phyloP scores from a whole-genome alignment of 495 filamentous ascomycete genomes.

The Cercophora samala region DNA sequence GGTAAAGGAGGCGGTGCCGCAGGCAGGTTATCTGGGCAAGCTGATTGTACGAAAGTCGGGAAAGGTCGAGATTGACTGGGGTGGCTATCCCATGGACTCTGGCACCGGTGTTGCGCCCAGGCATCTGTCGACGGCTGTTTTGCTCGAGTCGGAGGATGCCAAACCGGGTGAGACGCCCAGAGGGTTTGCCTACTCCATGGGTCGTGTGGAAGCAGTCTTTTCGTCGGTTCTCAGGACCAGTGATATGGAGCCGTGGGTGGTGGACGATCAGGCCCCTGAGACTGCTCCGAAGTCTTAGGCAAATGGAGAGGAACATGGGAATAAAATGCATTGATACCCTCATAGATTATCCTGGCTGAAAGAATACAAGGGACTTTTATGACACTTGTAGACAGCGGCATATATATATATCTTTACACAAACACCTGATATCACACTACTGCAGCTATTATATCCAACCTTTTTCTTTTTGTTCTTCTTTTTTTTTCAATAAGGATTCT shows the following conservation, averaged over 20 bases:
- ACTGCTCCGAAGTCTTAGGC: not conserved
- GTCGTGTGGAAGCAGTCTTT: slow-evolving; percentile 57
- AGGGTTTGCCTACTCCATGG: slow-evolving; percentile 53
- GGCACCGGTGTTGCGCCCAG: slow-evolving; percentile 41
- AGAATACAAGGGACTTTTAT: not conserved
- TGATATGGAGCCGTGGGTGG: slow-evolving; percentile 2
- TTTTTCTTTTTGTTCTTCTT: too few species aligned
- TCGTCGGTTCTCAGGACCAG: not conserved
- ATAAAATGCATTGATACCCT: not conserved
- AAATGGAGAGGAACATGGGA: not conserved
- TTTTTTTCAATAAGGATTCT: slow-evolving; percentile 36
- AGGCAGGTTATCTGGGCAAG: slow-evolving; percentile 55
- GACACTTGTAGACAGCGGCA: too few species aligned
- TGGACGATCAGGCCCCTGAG: not conserved
- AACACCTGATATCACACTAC: too few species aligned
- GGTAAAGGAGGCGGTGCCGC: slow-evolving; percentile 3
- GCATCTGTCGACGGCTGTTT: slow-evolving; percentile 45
- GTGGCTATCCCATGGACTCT: slow-evolving; percentile 50
- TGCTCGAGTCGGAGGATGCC: slow-evolving; percentile 44
- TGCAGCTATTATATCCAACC: too few species aligned
- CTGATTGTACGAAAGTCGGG: slow-evolving; percentile 59
- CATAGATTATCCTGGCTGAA: not conserved
- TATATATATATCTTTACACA: too few species aligned
- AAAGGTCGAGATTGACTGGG: slow-evolving; percentile 59
- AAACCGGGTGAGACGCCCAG: slow-evolving; percentile 32